Base-by-base conservation (phyloP, 2,329 filamentous ascomycete species). In the Leptographium flavum region DNA sequence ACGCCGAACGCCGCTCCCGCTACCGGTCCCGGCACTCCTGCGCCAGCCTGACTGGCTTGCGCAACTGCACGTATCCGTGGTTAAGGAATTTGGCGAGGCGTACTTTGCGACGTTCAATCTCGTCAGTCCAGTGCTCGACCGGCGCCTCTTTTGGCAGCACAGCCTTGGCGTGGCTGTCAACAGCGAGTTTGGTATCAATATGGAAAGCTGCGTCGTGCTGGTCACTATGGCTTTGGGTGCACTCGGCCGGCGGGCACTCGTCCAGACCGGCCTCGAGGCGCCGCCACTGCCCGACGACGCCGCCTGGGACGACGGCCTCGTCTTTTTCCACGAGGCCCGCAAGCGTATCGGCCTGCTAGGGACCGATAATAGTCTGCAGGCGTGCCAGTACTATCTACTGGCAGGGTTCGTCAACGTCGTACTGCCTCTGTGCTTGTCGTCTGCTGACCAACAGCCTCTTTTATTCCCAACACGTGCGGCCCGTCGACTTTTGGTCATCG, bases 71-170 rank as follows among this genome's bases (percentile, higher is more conserved):
- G 54, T 72, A 28, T 63, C 67, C 0, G 62, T 68, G 35, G 62
- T 73, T 45, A 70, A 69, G 49, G 68, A 68, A 0, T 59, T 74
- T n/a, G 64, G 67, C 9, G 67, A 72, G 56, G 67, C 67, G 0
- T 74, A 71, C 48, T 74, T 74, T 53, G 60, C 65, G n/a, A 69
- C 70, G 0, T 73, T 73, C 50, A 70, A 73, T 51, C 68, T 68
- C 0, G 70, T 63, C 25, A 71, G 66, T 15, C 71, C 71, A 0
- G 64, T 72, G 21, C 63, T 74, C 43, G 70, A 74, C 50, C 68
- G 69, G 46, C 63, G 63, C 17, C 65, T 69, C 45, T 74, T 71
- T 53, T 69, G 68, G 51, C 62, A 68, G 1, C 68, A 63, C 49
- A 73, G 68, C 0, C 61, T 74, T 5, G 63, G 65, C 11, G 54